Conservation (phyloP, 2,329 filamentous ascomycete species). For the Hypoxylon sp. region DNA sequence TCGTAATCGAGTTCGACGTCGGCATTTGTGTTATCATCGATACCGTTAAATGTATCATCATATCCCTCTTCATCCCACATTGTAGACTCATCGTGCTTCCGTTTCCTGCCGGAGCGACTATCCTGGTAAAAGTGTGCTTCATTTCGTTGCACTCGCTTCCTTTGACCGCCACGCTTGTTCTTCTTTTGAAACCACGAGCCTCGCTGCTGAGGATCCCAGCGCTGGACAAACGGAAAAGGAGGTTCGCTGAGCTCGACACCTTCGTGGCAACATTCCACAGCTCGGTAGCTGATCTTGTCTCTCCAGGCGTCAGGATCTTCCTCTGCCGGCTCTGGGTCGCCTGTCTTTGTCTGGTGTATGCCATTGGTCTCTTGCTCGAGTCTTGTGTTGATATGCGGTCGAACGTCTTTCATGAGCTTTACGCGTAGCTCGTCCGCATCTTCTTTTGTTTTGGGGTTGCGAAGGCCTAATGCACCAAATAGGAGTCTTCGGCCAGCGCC, state of each 20-base stretch:
- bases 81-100: constrained; percentile 62
- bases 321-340: constrained; percentile 48
- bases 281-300: constrained; percentile 79
- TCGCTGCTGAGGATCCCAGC: constrained; percentile 86
- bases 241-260: constrained; percentile 78
- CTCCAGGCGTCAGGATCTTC: constrained; percentile 78
- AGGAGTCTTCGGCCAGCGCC: constrained; percentile 76
- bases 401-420: constrained; percentile 70
- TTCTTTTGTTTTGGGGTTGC: constrained; percentile 75
- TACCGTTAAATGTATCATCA: constrained; percentile 58
- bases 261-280: constrained; percentile 87
- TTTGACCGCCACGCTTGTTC: constrained; percentile 60
- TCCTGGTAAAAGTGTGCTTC: constrained; percentile 60
- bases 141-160: constrained; percentile 64
- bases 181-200: constrained; percentile 58
- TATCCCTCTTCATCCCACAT: constrained; percentile 48
- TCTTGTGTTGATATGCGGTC: constrained; percentile 58
- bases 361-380: constrained; percentile 45
- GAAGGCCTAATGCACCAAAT: constrained; percentile 79
- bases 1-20: constrained; percentile 61
- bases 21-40: constrained; percentile 45
- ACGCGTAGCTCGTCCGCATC: constrained; percentile 75
- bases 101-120: constrained; percentile 61
- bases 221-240: constrained; percentile 90
- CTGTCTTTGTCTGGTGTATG: constrained; percentile 46